Percentiles rank a stretch among this genome's conserved stretches.
Evolutionary conservation across 305 asterid species (phyloP).

Genomic region (Solanum hybrid): DNA sequence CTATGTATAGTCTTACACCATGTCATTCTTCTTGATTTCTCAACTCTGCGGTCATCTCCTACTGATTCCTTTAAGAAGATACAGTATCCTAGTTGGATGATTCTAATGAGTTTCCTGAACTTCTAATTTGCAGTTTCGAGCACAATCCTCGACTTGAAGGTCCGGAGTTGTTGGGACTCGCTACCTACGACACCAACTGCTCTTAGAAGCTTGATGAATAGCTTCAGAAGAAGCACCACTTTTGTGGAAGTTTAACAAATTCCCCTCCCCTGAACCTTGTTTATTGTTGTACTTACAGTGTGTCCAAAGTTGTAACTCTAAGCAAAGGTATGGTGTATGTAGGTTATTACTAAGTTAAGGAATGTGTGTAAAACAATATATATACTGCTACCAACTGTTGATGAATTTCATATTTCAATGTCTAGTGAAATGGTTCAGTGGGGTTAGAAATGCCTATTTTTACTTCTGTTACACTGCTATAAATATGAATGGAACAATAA

Average conservation of each 20-base stretch:
- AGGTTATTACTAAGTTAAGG: not conserved
- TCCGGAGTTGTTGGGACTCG: constrained; percentile 92
- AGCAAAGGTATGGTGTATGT: not conserved
- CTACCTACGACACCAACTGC: constrained; percentile 81
- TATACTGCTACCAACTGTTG: not conserved
- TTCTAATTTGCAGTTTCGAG: constrained; percentile 58
- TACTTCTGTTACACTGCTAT: not conserved
- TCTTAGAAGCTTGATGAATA: constrained; percentile 22
- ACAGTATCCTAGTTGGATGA: not conserved
- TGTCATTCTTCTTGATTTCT: not conserved
- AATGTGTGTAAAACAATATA: not conserved
- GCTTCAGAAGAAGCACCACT: not conserved
- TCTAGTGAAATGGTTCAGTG: constrained; percentile 3
- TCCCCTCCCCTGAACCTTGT: not conserved
- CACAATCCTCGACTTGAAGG: constrained; percentile 90
- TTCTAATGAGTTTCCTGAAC: not conserved
- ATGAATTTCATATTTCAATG: not conserved
- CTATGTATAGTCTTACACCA: not conserved
- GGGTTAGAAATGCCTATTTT: not conserved
- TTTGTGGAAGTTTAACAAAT: constrained; percentile 3
- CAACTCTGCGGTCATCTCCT: not conserved
- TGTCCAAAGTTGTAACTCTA: not conserved
- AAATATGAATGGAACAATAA: not conserved
- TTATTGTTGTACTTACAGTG: constrained; percentile 5
- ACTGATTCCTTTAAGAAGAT: not conserved